These are phyloP conservation scores for Castanea mollissima DNA, from an alignment of 306 rosid genomes.

Conservation along the genomic window DNA sequence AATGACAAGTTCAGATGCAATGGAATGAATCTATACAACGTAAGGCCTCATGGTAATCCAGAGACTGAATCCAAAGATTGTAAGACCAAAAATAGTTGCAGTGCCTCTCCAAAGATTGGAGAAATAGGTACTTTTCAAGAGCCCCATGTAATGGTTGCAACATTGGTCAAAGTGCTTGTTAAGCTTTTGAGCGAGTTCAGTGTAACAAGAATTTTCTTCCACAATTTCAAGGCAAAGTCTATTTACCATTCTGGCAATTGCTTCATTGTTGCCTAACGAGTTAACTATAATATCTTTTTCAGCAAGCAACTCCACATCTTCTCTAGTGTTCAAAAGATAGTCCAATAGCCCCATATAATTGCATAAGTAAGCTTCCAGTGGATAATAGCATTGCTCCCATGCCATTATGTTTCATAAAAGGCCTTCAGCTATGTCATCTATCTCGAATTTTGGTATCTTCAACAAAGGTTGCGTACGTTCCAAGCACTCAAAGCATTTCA, in stretches of 20 bases:
- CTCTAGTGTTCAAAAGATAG: slow-evolving; percentile 12
- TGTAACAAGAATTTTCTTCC: not conserved
- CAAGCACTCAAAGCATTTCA: not conserved
- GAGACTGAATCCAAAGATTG: slow-evolving; percentile 1
- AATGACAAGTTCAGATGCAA: no score
- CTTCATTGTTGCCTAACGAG: slow-evolving; percentile 21
- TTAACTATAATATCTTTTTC: slow-evolving; percentile 11
- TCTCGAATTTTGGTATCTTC: not conserved
- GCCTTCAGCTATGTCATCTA: slow-evolving; percentile 4
- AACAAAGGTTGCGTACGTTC: not conserved
- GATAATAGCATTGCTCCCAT: slow-evolving; percentile 28
- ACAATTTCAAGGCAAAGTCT: slow-evolving; percentile 5
- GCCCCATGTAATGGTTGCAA: slow-evolving; percentile 17
- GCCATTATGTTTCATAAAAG: slow-evolving; percentile 25
- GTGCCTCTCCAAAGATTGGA: slow-evolving; percentile 32
- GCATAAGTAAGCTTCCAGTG: slow-evolving; percentile 10
- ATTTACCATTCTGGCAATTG: slow-evolving; percentile 13
- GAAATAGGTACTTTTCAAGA: slow-evolving; percentile 25
- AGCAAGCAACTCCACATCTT: slow-evolving; percentile 24
- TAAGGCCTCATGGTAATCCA: not conserved
- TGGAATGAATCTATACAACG: no score
- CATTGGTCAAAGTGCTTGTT: not conserved
- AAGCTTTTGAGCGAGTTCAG: not conserved
- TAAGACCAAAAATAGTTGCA: slow-evolving; percentile 24
- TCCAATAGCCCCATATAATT: slow-evolving; percentile 23